phyloP scores from a whole-genome alignment of 768 basidiomycete genomes.

The Mycena alexandri region DNA sequence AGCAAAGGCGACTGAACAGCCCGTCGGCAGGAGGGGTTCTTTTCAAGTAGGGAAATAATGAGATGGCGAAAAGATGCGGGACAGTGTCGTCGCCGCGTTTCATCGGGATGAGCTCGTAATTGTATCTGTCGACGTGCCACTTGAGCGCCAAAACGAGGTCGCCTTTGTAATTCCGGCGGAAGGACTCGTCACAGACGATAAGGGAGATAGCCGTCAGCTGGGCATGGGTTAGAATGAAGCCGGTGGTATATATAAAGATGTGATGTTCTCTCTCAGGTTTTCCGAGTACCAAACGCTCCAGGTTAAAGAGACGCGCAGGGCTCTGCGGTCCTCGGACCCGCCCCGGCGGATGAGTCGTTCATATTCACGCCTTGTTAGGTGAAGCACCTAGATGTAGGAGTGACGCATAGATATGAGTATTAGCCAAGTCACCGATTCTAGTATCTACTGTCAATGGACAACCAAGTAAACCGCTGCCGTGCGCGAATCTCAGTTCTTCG shows the following conservation, averaged over 20 bases:
- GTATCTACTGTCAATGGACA: too few species aligned
- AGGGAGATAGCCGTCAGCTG: not conserved
- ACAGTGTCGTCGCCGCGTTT: constrained; percentile 9
- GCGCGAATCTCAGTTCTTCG: constrained; percentile 10
- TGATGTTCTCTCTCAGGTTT: too few species aligned
- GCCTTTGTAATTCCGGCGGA: too few species aligned
- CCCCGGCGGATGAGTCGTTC: too few species aligned
- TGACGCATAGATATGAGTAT: too few species aligned
- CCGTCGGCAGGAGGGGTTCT: not conserved
- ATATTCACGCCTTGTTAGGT: too few species aligned
- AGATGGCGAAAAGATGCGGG: constrained; percentile 16
- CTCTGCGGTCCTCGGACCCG: too few species aligned
- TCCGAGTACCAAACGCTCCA: too few species aligned
- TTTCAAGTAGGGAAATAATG: constrained; percentile 11
- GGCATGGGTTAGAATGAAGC: not conserved
- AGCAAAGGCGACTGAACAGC: constrained; percentile 1
- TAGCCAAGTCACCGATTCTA: too few species aligned
- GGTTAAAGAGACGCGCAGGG: too few species aligned
- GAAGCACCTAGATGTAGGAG: too few species aligned
- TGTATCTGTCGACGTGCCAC: constrained; percentile 1
- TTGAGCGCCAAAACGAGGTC: constrained; percentile 8
- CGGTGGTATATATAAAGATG: constrained; percentile 13
- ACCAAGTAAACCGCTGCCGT: too few species aligned
- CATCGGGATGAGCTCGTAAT: constrained; percentile 16
- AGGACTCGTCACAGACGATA: not conserved